Percentiles rank a stretch among this genome's conserved stretches.
Evolutionary conservation across 306 rosid genomes (phyloP).

Genomic region (Astragalus glycyphyllos): DNA sequence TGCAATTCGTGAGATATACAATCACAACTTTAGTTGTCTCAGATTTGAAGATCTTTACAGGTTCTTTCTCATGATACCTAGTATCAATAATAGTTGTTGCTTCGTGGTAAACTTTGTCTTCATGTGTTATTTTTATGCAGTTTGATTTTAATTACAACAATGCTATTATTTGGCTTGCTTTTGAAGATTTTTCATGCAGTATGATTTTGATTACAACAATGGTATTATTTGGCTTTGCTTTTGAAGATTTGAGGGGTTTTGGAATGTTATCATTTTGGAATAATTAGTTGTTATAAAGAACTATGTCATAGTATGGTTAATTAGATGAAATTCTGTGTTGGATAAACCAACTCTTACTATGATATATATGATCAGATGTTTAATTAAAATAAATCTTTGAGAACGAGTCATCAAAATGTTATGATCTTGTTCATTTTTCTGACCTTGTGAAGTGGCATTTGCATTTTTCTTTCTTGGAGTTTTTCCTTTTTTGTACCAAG

Average conservation of each 20-base stretch:
- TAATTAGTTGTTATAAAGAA: neutral
- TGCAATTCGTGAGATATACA: slow-evolving; percentile 79
- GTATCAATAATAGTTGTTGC: neutral
- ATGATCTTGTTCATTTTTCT: neutral
- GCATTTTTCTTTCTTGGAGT: neutral
- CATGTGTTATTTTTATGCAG: neutral
- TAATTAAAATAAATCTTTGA: neutral
- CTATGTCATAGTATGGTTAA: slow-evolving; percentile 1
- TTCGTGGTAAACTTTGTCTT: slow-evolving; percentile 1
- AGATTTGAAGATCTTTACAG: slow-evolving; percentile 90
- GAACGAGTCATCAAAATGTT: neutral
- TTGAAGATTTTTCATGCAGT: no score
- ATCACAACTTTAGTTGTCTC: slow-evolving; percentile 76
- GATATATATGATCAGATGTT: slow-evolving; percentile 23
- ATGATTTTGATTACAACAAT: no score
- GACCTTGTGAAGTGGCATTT: neutral
- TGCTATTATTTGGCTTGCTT: slow-evolving; percentile 21
- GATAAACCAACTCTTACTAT: slow-evolving; percentile 8
- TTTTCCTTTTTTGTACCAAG: slow-evolving; percentile 25
- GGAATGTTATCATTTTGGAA: no score
- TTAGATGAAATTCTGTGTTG: slow-evolving; percentile 15
- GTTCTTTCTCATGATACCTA: slow-evolving; percentile 41
- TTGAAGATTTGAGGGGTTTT: slow-evolving; percentile 25
- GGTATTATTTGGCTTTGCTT: no score
- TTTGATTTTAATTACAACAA: slow-evolving; percentile 8